These are phyloP conservation scores for Malus orientalis DNA, from an alignment of 306 rosid species.

Conservation along the genomic window DNA sequence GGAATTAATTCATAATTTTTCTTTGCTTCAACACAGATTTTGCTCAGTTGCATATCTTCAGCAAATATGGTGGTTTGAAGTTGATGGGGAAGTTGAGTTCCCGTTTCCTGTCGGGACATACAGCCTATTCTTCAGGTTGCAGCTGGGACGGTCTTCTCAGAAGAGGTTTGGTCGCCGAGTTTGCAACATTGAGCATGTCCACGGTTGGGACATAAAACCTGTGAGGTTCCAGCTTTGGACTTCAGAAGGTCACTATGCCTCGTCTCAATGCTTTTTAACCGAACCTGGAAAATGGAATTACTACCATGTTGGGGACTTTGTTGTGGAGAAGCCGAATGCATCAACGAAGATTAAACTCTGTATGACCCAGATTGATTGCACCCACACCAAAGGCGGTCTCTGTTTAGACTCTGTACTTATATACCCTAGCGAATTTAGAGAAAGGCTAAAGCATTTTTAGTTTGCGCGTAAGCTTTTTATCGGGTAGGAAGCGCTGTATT, in stretches of 20 bases:
- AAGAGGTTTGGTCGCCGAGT: constrained; percentile 67
- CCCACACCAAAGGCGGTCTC: constrained; percentile 94
- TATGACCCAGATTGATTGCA: constrained; percentile 96
- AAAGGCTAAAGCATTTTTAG: constrained; percentile 53
- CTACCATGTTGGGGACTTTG: constrained; percentile 74
- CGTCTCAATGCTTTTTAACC: constrained; percentile 54
- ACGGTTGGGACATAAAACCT: constrained; percentile 93
- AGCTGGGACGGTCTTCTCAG: constrained; percentile 50
- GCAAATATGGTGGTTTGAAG: constrained; percentile 99
- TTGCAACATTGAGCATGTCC: constrained; percentile 68
- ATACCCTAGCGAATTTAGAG: constrained; percentile 50
- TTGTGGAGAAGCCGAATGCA: constrained; percentile 47
- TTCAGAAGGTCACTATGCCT: constrained; percentile 63
- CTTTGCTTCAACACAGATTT: constrained; percentile 42
- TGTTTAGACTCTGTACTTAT: constrained; percentile 78
- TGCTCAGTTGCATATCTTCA: constrained; percentile 71
- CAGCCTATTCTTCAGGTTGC: constrained; percentile 69
- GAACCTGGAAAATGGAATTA: constrained; percentile 71
- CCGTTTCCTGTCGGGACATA: constrained; percentile 86
- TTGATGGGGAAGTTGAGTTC: constrained; percentile 84
- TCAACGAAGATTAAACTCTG: constrained; percentile 68
- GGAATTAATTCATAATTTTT: constrained; percentile 4
- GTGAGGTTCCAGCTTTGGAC: constrained; percentile 80
- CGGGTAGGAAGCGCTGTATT: constrained; percentile 7
- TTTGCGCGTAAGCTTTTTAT: constrained; percentile 6